Evolutionary conservation across 768 basidiomycete species (phyloP), one percentile per base, ranked within the genome.

Genomic region (Phanerochaete sordida): DNA sequence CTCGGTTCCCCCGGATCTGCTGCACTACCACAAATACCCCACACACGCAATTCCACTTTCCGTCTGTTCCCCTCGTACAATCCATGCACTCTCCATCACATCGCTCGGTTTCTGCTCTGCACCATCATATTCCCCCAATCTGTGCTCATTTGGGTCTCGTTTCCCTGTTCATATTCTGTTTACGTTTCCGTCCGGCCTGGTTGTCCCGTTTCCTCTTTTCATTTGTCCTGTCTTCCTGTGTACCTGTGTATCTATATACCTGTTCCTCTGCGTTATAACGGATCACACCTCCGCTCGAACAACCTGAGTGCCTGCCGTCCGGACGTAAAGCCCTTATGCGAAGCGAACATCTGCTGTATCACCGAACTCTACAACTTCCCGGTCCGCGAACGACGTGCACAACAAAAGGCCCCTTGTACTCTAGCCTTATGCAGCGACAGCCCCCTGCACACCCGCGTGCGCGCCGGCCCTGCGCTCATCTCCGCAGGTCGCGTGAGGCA

Each of bases 1-100:
- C 31, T 31, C 30, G 50, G 50, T 51, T n/a, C 43, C 53, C 24
- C 35, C 53, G 53, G 53, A 54, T 54, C 35, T 26, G 53, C 50
- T 54, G 23, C 31, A 54, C 6, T 43, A 39, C 43, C 53, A 54
- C 35, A 51, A 35, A 51, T 54, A 31, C 23, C 53, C 33, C 33
- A 52, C 37, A 31, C 53, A 39, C 53, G 53, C 53, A 54, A 39
- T 43, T 54, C 53, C 2, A 8, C 11, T 28, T 26, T 31, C 31
- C 50, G 28, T 23, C 43, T 11, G 7, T 43, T 13, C 33, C 13
- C 13, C 39, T 43, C 39, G 39, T 43, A 43, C 39, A 43, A 6
- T 43, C 8, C 39, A 43, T 43, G 39, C 39, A 43, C 8, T 43
- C 39, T 11, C 39, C 39, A 43, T 43, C 39, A 43, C 39, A 43